Percentiles rank a stretch among this genome's conserved stretches.
These are phyloP conservation scores for Centrapalus pauciflorus DNA, from an alignment of 129 eudicot species.

Conservation along the genomic window DNA sequence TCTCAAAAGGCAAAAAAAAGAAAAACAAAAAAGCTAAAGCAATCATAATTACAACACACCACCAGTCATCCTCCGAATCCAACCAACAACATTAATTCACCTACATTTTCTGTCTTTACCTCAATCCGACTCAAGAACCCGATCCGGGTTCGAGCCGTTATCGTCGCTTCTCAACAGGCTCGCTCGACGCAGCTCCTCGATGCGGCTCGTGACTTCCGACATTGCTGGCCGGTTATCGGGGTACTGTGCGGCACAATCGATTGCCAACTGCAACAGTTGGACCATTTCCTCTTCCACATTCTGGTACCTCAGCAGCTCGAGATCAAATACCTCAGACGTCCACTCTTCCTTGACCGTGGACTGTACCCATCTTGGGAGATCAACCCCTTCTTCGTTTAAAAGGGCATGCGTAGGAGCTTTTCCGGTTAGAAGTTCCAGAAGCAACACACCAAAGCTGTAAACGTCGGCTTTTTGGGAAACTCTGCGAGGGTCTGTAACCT, in stretches of 20 bases:
- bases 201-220: constrained; percentile 41
- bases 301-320: constrained; percentile 73
- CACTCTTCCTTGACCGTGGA: constrained; percentile 83
- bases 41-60: constrained; percentile 28
- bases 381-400: constrained; percentile 89
- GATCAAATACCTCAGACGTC: constrained; percentile 90
- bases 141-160: constrained; percentile 25
- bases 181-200: constrained; percentile 53
- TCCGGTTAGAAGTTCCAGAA: constrained; percentile 86
- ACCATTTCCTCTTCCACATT: constrained; percentile 90
- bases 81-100: constrained; percentile 23
- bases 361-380: constrained; percentile 95
- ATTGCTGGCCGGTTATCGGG: constrained; percentile 85
- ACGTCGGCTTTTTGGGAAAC: constrained; percentile 87
- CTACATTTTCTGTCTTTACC: neutral
- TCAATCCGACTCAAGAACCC: constrained; percentile 36
- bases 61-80: neutral
- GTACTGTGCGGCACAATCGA: constrained; percentile 81
- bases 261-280: constrained; percentile 68
- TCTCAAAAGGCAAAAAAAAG: constrained; percentile 10
- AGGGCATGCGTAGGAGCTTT: constrained; percentile 81
- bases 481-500: constrained; percentile 76
- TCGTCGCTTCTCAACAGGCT: constrained; percentile 16
- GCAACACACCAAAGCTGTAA: constrained; percentile 76
- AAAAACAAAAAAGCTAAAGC: constrained; percentile 5